Evolutionary conservation across 108 stramenopile genomes (phyloP), one percentile per base, ranked within the genome.

Genomic region (Nitzschia inconspicua): DNA sequence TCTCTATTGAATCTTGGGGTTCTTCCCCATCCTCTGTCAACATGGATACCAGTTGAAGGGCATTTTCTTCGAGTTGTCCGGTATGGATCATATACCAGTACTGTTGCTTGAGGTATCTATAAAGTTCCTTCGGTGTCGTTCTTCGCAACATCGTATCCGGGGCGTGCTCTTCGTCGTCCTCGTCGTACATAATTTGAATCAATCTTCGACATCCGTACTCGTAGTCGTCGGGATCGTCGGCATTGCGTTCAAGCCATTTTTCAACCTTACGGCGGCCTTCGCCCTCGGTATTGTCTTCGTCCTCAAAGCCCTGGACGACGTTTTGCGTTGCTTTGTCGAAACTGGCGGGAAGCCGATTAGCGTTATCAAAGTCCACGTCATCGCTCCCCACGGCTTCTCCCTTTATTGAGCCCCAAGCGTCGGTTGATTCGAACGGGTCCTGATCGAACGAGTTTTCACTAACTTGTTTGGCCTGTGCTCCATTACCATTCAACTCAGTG

Each of bases 1-100:
- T n/a, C n/a, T n/a, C n/a, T n/a, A n/a, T n/a, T n/a, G n/a, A n/a
- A n/a, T n/a, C n/a, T n/a, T n/a, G n/a, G n/a, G n/a, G n/a, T n/a
- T n/a, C n/a, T n/a, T n/a, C n/a, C n/a, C n/a, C n/a, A n/a, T n/a
- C n/a, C n/a, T n/a, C n/a, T n/a, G n/a, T n/a, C n/a, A n/a, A n/a
- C n/a, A n/a, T n/a, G n/a, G n/a, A n/a, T n/a, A n/a, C n/a, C n/a
- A n/a, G n/a, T n/a, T n/a, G n/a, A n/a, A n/a, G n/a, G 1, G 18
- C 53, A 34, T 55, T 22, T 24, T 56, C 32, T 14, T 31, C 40
- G 5, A 70, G 44, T 40, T 49, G 47, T 19, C 60, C 60, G 19
- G 48, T 40, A 25, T 51, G 70, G 14, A 58, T 41, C 6, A 46
- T 47, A 41, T 72, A 72, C 70, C 63, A 72, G 43, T 64, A 57